phyloP scores from a whole-genome alignment of 352 stramenopile genomes.

The Pythium pyrilobum region DNA sequence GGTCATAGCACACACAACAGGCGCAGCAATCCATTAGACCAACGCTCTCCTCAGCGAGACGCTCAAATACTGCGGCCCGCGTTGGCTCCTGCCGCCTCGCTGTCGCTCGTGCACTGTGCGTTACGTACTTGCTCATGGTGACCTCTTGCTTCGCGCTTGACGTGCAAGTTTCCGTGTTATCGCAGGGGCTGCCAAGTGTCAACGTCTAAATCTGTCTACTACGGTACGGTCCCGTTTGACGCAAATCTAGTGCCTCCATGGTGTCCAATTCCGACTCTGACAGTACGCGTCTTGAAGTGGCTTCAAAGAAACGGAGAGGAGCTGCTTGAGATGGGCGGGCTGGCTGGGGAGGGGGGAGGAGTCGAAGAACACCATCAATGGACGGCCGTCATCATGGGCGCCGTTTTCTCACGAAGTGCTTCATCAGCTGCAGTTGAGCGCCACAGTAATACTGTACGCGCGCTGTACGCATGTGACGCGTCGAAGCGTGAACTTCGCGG shows the following conservation, averaged over 20 bases:
- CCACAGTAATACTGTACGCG: conserved; percentile 3
- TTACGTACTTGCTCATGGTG: conserved; percentile 28
- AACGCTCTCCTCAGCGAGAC: neutral
- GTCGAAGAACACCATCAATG: too few species aligned
- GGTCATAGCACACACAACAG: neutral
- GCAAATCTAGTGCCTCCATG: too few species aligned
- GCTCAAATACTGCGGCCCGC: neutral
- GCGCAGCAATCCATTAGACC: neutral
- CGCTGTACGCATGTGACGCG: conserved; percentile 11
- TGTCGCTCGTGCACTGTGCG: too few species aligned
- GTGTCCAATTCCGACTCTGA: too few species aligned
- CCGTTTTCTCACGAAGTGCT: neutral
- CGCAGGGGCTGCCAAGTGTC: conserved; percentile 18
- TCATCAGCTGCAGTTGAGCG: too few species aligned
- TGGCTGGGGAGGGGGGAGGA: too few species aligned
- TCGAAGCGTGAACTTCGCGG: too few species aligned
- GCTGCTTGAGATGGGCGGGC: neutral
- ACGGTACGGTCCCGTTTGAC: conserved; percentile 12
- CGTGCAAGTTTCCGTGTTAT: conserved; percentile 13
- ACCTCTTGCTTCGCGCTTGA: conserved; percentile 1
- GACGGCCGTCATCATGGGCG: neutral
- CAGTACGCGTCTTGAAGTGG: conserved; percentile 15
- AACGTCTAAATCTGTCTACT: conserved; percentile 5
- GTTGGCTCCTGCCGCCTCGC: too few species aligned
- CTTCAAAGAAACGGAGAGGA: conserved; percentile 21